Conservation (phyloP, 345 rosid species). For the Gossypium mustelinum region DNA sequence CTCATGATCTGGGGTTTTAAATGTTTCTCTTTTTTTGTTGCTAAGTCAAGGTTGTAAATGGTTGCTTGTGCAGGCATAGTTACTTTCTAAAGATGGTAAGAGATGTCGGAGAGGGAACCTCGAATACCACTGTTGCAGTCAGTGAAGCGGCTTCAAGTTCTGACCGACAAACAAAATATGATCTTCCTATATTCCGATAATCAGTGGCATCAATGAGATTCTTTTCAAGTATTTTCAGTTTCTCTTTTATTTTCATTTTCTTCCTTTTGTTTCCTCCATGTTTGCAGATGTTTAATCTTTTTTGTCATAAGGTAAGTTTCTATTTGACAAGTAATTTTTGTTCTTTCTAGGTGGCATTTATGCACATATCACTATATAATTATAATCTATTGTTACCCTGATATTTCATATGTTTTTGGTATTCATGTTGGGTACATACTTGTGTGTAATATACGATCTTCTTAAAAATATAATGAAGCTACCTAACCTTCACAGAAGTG, state of each 20-base stretch:
- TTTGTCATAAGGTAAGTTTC: too few species aligned
- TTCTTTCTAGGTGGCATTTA: too few species aligned
- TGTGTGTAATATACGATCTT: too few species aligned
- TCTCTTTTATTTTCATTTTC: not conserved
- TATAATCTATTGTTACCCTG: too few species aligned
- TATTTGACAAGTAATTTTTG: too few species aligned
- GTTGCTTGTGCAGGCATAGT: slow-evolving; percentile 62
- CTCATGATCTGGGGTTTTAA: slow-evolving; percentile 14
- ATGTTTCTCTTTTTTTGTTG: not conserved
- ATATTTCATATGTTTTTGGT: too few species aligned
- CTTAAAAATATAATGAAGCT: too few species aligned
- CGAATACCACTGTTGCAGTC: slow-evolving; percentile 40
- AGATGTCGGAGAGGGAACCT: slow-evolving; percentile 49
- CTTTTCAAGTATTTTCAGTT: not conserved
- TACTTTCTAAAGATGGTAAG: slow-evolving; percentile 76
- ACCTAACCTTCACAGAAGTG: too few species aligned
- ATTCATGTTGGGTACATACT: too few species aligned
- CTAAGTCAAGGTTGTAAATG: slow-evolving; percentile 9
- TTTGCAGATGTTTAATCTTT: not conserved
- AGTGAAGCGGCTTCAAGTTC: slow-evolving; percentile 37
- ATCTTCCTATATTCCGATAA: slow-evolving; percentile 67
- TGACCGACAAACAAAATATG: slow-evolving; percentile 44
- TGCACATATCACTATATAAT: too few species aligned
- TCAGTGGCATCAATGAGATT: not conserved
- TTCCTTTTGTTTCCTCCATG: not conserved